Base-by-base conservation (phyloP, 495 filamentous ascomycete genomes). In the Aspergillus sclerotiicarbonarius region DNA sequence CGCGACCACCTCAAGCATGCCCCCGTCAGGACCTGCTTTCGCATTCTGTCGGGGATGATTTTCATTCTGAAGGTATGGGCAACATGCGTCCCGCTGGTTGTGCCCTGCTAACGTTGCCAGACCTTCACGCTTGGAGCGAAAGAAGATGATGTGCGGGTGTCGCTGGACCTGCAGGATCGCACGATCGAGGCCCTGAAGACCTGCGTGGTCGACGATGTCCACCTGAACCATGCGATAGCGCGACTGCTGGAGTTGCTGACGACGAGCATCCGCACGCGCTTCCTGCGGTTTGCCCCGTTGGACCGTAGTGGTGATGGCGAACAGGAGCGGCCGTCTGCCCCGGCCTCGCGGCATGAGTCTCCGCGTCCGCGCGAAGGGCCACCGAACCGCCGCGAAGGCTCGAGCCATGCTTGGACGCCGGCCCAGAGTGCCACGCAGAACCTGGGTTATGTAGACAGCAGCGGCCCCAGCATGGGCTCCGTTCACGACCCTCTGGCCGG, bases 161-260 rank as follows among this genome's bases (percentile, higher is more conserved):
- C 89, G 33, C 84, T 98, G 33, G 81, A 80, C 8, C 81, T 98
- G 8, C 87, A 98, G 72, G 89, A 96, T 66, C 74, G 80, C 15
- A 90, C 89, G 0, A 86, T 95, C 1, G 79, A 88, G 60, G 92
- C 90, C 19, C 78, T 98, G 20, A 84, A 89, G 20, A 89, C 84
- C 55, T 93, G 87, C 52, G 90, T 95, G 1, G 93, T 97, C 6
- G 94, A 98, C 68, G 94, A 98, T 64, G 90, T 98, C 18, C 94
- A 98, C 72, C 81, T 98, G n/a, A 93, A 87, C 31, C 90, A 92
- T 51, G 86, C 91, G 12, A 96, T 97, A 62, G 90, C 93, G n/a
- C 91, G 96, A 59, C 82, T 97, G 49, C 82, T 97, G 1, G 89
- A 95, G 67, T 87, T 87, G 8, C 73, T 95, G 48, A 92, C 89